phyloP scores from a whole-genome alignment of 2,329 filamentous ascomycete species.

The Arthrobotrys conoides region DNA sequence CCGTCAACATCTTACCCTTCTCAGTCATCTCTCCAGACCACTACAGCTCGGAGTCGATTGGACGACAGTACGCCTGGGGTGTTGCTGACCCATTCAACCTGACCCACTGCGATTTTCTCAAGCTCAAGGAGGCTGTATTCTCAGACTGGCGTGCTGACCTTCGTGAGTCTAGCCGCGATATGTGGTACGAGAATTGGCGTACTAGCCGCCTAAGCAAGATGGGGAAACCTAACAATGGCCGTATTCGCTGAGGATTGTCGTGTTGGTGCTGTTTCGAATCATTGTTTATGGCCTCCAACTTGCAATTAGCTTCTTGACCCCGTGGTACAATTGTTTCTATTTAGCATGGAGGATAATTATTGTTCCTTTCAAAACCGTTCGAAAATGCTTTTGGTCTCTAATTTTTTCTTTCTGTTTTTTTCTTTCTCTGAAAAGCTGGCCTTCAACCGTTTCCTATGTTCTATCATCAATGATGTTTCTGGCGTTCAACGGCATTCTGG shows the following conservation, averaged over 20 bases:
- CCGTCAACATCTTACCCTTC: conserved; percentile 81
- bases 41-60: conserved; percentile 81
- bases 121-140: conserved; percentile 92
- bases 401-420: not conserved
- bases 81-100: conserved; percentile 94
- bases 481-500: conserved; percentile 60
- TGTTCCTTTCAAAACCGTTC: conserved; percentile 1
- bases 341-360: conserved; percentile 15
- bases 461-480: conserved; percentile 32
- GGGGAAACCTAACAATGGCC: conserved; percentile 41
- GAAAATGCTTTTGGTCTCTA: conserved; percentile 14
- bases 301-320: not conserved
- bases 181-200: conserved; percentile 97
- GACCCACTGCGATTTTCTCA: conserved; percentile 92
- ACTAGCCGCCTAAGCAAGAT: conserved; percentile 67
- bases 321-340: conserved; percentile 1
- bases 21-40: conserved; percentile 94
- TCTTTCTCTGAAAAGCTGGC: conserved; percentile 50
- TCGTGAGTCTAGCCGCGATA: conserved; percentile 87
- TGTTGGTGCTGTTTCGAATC: not conserved
- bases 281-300: not conserved
- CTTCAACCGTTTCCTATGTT: conserved; percentile 52
- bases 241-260: conserved; percentile 11
- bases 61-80: conserved; percentile 94
- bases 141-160: conserved; percentile 92